These are phyloP conservation scores for Stylosanthes scabra DNA, from an alignment of 331 rosid species.

Conservation along the genomic window DNA sequence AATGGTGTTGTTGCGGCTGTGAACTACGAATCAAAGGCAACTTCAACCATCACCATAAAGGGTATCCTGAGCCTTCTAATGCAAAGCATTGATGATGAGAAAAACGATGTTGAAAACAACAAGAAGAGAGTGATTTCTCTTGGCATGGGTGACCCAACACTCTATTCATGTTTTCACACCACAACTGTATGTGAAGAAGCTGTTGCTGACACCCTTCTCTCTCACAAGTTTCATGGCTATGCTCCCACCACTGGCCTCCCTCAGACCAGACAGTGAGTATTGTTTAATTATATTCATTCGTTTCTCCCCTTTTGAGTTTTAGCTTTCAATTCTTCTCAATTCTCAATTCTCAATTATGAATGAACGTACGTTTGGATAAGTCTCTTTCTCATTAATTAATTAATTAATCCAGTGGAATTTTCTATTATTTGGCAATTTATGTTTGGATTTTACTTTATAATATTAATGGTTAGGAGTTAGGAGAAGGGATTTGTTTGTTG, in stretches of 20 bases:
- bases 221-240: conserved; percentile 72
- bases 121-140: conserved; percentile 56
- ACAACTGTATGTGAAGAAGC: conserved; percentile 58
- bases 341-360: background rate
- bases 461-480: background rate
- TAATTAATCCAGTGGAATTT: background rate
- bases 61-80: conserved; percentile 64
- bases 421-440: background rate
- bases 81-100: conserved; percentile 50
- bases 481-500: background rate
- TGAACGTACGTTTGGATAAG: background rate
- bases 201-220: conserved; percentile 54
- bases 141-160: conserved; percentile 81
- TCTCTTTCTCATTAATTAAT: background rate
- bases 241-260: conserved; percentile 81
- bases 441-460: background rate
- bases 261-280: conserved; percentile 70
- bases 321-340: conserved; percentile 12
- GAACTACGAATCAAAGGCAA: conserved; percentile 46
- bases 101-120: background rate
- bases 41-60: conserved; percentile 74
- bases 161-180: conserved; percentile 62
- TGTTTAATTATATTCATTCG: too few relatives aligned
- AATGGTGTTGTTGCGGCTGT: conserved; percentile 22
- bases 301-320: background rate